These are phyloP conservation scores for Candida incommunis DNA, from an alignment of 805 yeast species.

Conservation along the genomic window DNA sequence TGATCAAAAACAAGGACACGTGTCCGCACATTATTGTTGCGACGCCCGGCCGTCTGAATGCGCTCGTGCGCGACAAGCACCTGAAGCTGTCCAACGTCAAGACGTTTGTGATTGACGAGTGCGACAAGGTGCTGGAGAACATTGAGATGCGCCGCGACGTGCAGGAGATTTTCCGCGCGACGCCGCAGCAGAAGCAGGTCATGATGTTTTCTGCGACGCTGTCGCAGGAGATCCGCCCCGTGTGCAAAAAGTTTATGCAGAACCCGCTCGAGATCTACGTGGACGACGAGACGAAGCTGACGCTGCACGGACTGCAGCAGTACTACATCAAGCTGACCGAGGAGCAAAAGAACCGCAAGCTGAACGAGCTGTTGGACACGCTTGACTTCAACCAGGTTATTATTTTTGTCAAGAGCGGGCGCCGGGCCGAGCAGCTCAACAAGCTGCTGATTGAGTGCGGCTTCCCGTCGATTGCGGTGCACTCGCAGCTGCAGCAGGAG, in stretches of 20 bases:
- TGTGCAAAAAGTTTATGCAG: slow-evolving; percentile 96
- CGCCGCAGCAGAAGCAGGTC: slow-evolving; percentile 97
- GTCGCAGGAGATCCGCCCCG: slow-evolving; percentile 86
- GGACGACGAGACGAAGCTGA: slow-evolving; percentile 93
- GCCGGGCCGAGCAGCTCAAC: slow-evolving; percentile 86
- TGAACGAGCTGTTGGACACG: slow-evolving; percentile 83
- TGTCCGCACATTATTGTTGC: slow-evolving; percentile 96
- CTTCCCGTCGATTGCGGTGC: slow-evolving; percentile 96
- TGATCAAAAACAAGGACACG: slow-evolving; percentile 80
- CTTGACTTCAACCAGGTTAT: slow-evolving; percentile 97
- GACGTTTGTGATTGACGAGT: slow-evolving; percentile 92
- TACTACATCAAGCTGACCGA: slow-evolving; percentile 82
- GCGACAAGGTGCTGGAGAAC: slow-evolving; percentile 92
- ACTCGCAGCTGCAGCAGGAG: slow-evolving; percentile 89
- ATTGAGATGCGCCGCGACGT: slow-evolving; percentile 95
- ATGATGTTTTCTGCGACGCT: slow-evolving; percentile 99
- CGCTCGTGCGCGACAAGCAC: slow-evolving; percentile 81
- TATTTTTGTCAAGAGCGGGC: slow-evolving; percentile 83
- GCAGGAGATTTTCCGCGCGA: slow-evolving; percentile 92
- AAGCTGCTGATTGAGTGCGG: slow-evolving; percentile 78
- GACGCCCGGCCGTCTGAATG: slow-evolving; percentile 95
- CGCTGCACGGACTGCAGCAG: slow-evolving; percentile 96
- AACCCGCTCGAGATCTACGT: slow-evolving; percentile 94
- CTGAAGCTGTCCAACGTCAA: slow-evolving; percentile 79
- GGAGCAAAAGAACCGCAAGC: slow-evolving; percentile 82